Conservation (phyloP, 331 rosid genomes). For the Acacia pycnantha region DNA sequence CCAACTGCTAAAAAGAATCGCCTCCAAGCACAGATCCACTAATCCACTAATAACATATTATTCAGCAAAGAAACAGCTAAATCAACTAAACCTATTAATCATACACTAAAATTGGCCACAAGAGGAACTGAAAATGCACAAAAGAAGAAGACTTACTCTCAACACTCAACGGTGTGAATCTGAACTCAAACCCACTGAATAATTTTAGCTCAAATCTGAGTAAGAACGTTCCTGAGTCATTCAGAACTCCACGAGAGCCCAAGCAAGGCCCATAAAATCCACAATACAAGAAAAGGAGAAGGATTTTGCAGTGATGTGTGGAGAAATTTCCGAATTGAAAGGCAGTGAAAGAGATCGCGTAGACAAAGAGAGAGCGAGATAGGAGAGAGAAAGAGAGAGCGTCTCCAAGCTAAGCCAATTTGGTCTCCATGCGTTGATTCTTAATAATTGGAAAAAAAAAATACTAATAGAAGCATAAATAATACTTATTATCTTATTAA, state of each 20-base stretch:
- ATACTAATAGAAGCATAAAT: neutral
- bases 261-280: slow-evolving; percentile 36
- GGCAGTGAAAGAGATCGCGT: slow-evolving; percentile 66
- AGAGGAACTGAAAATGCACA: slow-evolving; percentile 27
- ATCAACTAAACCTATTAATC: slow-evolving; percentile 33
- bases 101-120: slow-evolving; percentile 31
- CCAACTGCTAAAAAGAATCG: slow-evolving; percentile 35
- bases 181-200: slow-evolving; percentile 47
- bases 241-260: slow-evolving; percentile 30
- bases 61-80: slow-evolving; percentile 27
- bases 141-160: slow-evolving; percentile 42
- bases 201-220: slow-evolving; percentile 54
- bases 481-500: neutral
- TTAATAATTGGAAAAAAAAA: slow-evolving; percentile 26
- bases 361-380: slow-evolving; percentile 34
- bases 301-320: slow-evolving; percentile 43
- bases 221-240: slow-evolving; percentile 30
- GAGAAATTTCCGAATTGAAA: slow-evolving; percentile 47
- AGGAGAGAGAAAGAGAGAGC: neutral
- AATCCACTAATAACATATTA: slow-evolving; percentile 52
- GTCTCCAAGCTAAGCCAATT: slow-evolving; percentile 30
- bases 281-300: slow-evolving; percentile 41
- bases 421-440: slow-evolving; percentile 49
- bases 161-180: slow-evolving; percentile 47
- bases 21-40: slow-evolving; percentile 68